These are phyloP conservation scores for Monosporascus sp. DNA, from an alignment of 2,329 filamentous ascomycete genomes.

Conservation along the genomic window DNA sequence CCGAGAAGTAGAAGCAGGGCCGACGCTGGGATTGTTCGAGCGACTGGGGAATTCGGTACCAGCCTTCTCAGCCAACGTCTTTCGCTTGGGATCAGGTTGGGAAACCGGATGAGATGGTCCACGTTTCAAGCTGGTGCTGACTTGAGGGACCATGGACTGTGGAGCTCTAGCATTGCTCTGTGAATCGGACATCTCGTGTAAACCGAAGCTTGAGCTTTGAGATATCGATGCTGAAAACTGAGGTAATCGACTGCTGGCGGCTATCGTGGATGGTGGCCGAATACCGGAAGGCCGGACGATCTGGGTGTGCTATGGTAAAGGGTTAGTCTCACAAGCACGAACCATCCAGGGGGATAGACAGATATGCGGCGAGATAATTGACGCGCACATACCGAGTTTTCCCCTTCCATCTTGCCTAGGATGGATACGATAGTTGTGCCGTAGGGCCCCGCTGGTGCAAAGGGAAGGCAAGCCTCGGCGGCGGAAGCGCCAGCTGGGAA, in stretches of 20 bases:
- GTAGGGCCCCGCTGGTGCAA: constrained; percentile 2
- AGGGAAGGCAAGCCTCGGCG: constrained; percentile 4
- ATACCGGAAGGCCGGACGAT: constrained; percentile 9
- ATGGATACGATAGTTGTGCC: no score
- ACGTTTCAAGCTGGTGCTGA: constrained; percentile 45
- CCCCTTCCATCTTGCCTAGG: constrained; percentile 18
- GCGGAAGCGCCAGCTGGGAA: constrained; percentile 4
- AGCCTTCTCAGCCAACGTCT: constrained; percentile 50
- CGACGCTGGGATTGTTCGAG: constrained; percentile 30
- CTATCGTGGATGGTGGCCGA: constrained; percentile 5
- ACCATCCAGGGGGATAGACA: neutral
- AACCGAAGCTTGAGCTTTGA: constrained; percentile 23
- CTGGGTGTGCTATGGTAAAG: constrained; percentile 9
- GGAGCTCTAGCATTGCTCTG: constrained; percentile 52
- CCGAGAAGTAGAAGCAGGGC: constrained; percentile 37
- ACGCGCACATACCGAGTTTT: constrained; percentile 16
- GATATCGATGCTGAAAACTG: constrained; percentile 12
- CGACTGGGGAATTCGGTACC: constrained; percentile 39
- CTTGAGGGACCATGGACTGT: constrained; percentile 34
- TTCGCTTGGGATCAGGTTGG: constrained; percentile 56
- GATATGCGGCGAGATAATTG: neutral
- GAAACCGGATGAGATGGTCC: constrained; percentile 41
- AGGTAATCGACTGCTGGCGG: constrained; percentile 16
- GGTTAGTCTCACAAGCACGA: constrained; percentile 6
- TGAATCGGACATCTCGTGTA: constrained; percentile 55